Conservation (phyloP, 78 protist genomes). For the Chrysochromulina tobinii region DNA sequence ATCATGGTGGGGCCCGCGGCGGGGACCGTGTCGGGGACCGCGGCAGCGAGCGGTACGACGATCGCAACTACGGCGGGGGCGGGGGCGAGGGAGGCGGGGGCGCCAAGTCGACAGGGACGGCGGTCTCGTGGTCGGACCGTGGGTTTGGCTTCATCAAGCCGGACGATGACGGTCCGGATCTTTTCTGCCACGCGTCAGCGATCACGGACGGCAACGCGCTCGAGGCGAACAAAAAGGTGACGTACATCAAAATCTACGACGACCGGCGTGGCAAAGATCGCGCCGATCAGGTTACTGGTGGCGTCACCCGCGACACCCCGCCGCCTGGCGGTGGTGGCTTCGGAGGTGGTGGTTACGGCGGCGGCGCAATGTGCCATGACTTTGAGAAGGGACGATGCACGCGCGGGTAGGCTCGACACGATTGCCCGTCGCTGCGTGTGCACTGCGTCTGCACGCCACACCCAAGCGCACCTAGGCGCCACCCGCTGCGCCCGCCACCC, state of each 20-base stretch:
- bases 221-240: background rate
- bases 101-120: background rate
- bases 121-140: background rate
- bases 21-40: background rate
- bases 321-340: too few species aligned
- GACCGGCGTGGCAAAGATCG: background rate
- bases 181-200: background rate
- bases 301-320: background rate
- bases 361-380: too few species aligned
- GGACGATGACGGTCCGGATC: background rate
- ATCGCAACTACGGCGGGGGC: background rate
- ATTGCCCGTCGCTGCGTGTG: too few species aligned
- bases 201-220: background rate
- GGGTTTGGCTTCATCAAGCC: constrained; percentile 20
- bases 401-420: too few species aligned
- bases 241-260: background rate
- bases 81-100: background rate
- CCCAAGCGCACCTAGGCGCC: too few species aligned
- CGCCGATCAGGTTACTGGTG: background rate
- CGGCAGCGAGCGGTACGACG: background rate
- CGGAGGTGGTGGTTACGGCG: too few species aligned
- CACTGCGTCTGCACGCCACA: too few species aligned
- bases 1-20: too few species aligned
- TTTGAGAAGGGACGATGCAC: too few species aligned
- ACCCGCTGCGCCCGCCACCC: too few species aligned